Percentiles rank a stretch among this genome's conserved stretches.
These are phyloP conservation scores for Leersia perrieri DNA, from an alignment of 176 grass and related monocot genomes.

Conservation along the genomic window DNA sequence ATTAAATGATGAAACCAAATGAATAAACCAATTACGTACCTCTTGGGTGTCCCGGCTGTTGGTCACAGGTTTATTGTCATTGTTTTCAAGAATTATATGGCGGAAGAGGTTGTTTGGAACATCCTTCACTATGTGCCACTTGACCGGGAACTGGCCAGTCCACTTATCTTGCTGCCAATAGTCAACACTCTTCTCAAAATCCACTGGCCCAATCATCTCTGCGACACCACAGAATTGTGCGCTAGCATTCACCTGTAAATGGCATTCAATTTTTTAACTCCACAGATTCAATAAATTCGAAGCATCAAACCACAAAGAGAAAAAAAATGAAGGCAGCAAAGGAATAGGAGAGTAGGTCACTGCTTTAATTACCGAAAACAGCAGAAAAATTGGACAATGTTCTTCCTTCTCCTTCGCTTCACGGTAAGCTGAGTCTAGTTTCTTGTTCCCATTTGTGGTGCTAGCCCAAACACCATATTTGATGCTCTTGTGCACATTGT, in stretches of 20 bases:
- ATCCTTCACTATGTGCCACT: slow-evolving; percentile 79
- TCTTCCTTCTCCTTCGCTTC: slow-evolving; percentile 69
- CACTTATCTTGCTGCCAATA: slow-evolving; percentile 91
- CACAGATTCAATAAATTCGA: background rate
- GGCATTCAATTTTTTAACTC: background rate
- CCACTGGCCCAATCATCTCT: slow-evolving; percentile 73
- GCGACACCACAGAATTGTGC: slow-evolving; percentile 82
- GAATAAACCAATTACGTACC: slow-evolving; percentile 23
- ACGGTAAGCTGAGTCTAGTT: slow-evolving; percentile 71
- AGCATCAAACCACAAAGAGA: background rate
- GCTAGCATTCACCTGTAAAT: slow-evolving; percentile 72
- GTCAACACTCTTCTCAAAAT: slow-evolving; percentile 78
- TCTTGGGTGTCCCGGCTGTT: slow-evolving; percentile 85
- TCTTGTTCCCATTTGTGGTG: slow-evolving; percentile 93
- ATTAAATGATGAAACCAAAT: background rate
- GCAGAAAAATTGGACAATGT: slow-evolving; percentile 67
- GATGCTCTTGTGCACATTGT: slow-evolving; percentile 98
- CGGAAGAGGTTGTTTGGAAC: slow-evolving; percentile 81
- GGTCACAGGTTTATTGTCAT: slow-evolving; percentile 73
- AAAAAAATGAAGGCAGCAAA: background rate
- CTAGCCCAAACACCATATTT: slow-evolving; percentile 99
- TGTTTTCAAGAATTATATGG: slow-evolving; percentile 80
- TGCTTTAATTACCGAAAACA: slow-evolving; percentile 78
- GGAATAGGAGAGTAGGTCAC: background rate
- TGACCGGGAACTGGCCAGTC: slow-evolving; percentile 77